phyloP scores from a whole-genome alignment of 2,329 filamentous ascomycete genomes.

The Taxawa tesnikishii region DNA sequence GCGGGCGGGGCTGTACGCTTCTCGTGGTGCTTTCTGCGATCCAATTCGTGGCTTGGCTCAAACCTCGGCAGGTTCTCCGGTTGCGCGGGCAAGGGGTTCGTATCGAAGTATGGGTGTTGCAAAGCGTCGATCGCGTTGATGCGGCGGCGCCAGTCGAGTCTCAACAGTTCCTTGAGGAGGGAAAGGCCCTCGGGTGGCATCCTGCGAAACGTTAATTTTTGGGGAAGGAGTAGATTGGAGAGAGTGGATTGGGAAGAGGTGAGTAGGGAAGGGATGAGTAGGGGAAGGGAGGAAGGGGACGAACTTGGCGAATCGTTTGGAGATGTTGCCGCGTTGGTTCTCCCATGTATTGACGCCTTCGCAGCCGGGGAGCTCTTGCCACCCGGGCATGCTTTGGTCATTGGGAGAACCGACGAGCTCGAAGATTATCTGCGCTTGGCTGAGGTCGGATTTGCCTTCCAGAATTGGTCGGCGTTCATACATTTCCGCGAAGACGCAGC shows the following conservation, averaged over 20 bases:
- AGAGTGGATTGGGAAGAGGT: too few species aligned
- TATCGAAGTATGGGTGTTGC: constrained; percentile 83
- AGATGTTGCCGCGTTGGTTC: constrained; percentile 51
- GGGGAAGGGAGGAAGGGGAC: constrained; percentile 9
- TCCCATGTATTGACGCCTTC: constrained; percentile 57
- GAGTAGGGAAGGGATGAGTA: neutral
- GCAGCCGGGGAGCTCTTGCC: constrained; percentile 69
- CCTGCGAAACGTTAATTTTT: constrained; percentile 25
- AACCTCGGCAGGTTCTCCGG: constrained; percentile 84
- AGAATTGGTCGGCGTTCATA: constrained; percentile 86
- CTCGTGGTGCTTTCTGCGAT: constrained; percentile 79
- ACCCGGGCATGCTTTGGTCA: constrained; percentile 86
- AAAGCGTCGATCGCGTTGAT: constrained; percentile 92
- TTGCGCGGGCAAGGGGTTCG: constrained; percentile 61
- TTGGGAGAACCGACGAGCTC: constrained; percentile 82
- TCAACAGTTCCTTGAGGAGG: constrained; percentile 69
- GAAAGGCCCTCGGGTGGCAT: constrained; percentile 56
- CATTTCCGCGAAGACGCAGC: constrained; percentile 99
- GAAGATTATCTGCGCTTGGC: constrained; percentile 91
- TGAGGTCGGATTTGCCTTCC: constrained; percentile 72
- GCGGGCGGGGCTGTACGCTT: constrained; percentile 76
- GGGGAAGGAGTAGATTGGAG: constrained; percentile 15
- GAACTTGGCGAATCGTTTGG: constrained; percentile 63
- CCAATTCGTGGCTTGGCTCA: constrained; percentile 93
- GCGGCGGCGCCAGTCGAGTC: constrained; percentile 75